Conservation (phyloP, 2,329 filamentous ascomycete genomes). For the Trichoderma atrobrunneum region DNA sequence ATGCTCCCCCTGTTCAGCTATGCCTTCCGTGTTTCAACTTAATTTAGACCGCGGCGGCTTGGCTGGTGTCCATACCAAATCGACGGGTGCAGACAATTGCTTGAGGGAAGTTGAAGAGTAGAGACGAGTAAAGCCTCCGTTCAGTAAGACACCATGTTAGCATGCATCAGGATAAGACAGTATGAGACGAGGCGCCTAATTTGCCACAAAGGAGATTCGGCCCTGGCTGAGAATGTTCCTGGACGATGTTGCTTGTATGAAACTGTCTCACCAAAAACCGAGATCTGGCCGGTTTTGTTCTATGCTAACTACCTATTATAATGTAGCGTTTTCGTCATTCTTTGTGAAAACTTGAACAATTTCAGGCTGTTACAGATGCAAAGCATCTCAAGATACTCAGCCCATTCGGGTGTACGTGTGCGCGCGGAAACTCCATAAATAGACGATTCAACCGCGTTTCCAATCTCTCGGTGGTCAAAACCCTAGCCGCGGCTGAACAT, state of each 20-base stretch:
- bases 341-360: neutral
- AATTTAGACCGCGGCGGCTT: constrained; percentile 14
- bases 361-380: neutral
- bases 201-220: neutral
- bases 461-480: neutral
- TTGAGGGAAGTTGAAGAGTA: neutral
- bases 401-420: neutral
- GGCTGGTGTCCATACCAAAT: neutral
- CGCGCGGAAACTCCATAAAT: neutral
- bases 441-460: neutral
- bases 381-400: neutral
- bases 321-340: neutral
- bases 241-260: constrained; percentile 5
- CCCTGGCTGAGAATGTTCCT: neutral
- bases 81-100: neutral
- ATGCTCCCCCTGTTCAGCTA: constrained; percentile 7
- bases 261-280: constrained; percentile 16
- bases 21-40: constrained; percentile 18
- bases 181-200: neutral
- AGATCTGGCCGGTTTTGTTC: neutral
- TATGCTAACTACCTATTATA: neutral
- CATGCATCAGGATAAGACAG: constrained; percentile 17
- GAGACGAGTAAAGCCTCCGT: neutral
- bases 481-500: neutral
- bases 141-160: constrained; percentile 6